These are phyloP conservation scores for Candida adriatica DNA, from an alignment of 805 yeast genomes.

Conservation along the genomic window DNA sequence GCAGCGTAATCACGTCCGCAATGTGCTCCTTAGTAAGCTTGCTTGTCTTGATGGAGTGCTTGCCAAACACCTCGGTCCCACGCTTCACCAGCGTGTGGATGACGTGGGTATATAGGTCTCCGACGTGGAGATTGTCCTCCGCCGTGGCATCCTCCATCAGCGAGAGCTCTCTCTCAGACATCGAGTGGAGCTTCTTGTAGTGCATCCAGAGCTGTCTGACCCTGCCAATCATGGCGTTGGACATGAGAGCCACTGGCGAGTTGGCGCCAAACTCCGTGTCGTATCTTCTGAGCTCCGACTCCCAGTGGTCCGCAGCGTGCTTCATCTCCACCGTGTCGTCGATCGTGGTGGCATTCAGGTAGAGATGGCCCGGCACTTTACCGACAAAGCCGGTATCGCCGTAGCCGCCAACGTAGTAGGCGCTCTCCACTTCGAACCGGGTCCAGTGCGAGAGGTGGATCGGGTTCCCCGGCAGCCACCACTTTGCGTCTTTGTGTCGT, in stretches of 20 bases:
- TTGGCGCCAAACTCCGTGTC: constrained; percentile 1
- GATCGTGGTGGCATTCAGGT: constrained; percentile 33
- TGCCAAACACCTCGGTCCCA: neutral
- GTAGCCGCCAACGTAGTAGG: constrained; percentile 73
- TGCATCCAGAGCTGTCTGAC: neutral
- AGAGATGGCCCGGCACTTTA: constrained; percentile 46
- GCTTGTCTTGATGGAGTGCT: neutral
- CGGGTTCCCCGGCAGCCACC: constrained; percentile 63
- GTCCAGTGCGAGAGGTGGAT: constrained; percentile 61
- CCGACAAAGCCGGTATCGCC: constrained; percentile 79
- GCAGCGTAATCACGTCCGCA: neutral
- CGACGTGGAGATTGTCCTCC: neutral
- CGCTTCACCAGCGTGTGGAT: neutral
- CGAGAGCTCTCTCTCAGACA: neutral
- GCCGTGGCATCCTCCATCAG: neutral
- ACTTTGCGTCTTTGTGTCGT: constrained; percentile 62
- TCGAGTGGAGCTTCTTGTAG: constrained; percentile 1
- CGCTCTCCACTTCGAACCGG: constrained; percentile 50
- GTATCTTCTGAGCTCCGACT: constrained; percentile 1
- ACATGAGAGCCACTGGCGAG: constrained; percentile 1
- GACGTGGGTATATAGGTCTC: neutral
- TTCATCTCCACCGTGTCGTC: constrained; percentile 1
- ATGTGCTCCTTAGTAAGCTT: constrained; percentile 2
- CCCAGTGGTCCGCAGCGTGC: constrained; percentile 1
- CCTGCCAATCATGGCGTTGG: constrained; percentile 1